Evolutionary conservation across 2,329 filamentous ascomycete species (phyloP), one percentile per base, ranked within the genome.

Genomic region (Rhinocladiella similis): DNA sequence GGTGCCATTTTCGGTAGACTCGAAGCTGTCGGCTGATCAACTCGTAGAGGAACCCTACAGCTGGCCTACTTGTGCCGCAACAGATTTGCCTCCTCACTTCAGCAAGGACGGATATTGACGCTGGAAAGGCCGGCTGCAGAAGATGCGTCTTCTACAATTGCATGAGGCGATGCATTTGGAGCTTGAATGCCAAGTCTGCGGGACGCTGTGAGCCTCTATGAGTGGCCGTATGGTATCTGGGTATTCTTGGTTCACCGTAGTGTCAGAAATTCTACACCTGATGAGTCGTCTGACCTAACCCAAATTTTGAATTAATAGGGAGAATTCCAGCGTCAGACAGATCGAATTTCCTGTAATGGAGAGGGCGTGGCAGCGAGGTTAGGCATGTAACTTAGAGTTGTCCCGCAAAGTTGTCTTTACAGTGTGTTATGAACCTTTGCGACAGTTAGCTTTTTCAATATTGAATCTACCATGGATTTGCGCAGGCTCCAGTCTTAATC

Each of bases 171-270:
- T 25, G 18, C 47, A 27, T 27, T 39, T 45, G 29, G 47, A 59
- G 52, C 47, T 55, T 25, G 22, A 41, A 16, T 12, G 51, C 51
- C 53, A 59, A 59, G 53, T 45, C 47, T 54, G 47, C 53, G 52
- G 19, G 10, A 10, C 29, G 10, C 29, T 12, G 10, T 33, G 7
- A 12, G 29, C 10, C 29, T 33, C 25, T 33, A 33, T 33, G 29
- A 33, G 29, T 33, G 29, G 10, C 29, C 29, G 29, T 33, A 33
- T 12, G 29, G 10, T 9, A 33, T 9, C 10, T 9, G 7, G 3
- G 29, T n/a, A 33, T 33, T 12, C 5, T 3, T 46, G 43, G 43
- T 46, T 22, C 43, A 27, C 43, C 43, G 43, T 46, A 33, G 10
- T 12, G 7, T 10, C 6, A 33, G 29, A 3, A 9, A 10, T 7